Base-by-base conservation (phyloP, 257 asterid genomes). In the Solanum medicagineum region DNA sequence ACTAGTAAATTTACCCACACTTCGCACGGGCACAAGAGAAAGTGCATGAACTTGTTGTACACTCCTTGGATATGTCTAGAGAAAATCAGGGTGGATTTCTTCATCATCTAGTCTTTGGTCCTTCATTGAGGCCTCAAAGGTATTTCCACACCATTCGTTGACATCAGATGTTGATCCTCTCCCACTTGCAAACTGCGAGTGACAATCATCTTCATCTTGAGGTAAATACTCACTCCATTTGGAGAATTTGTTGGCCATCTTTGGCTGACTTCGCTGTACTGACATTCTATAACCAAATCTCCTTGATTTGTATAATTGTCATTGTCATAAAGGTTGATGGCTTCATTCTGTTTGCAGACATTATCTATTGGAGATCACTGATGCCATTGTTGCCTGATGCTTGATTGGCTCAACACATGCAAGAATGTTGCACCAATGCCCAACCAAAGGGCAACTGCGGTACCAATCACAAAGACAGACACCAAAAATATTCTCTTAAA, bases 21-120 rank as follows among this genome's bases (percentile, higher is more conserved):
- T 26, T 26, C 29, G 29, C 29, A 26, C 2, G 29, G 29, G 29
- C 29, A 26, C 29, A 26, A 26, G 29, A 26, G 29, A 26, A 26
- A 26, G 79, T 36, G 79, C 79, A 40, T 8, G 16, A 40, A 40
- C 24, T 26, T 26, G 29, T 54, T 74, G 17, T 81, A 14, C 20
- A 14, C 73, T 19, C 36, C 36, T 36, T n/a, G 0, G 16, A 62
- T 62, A n/a, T 69, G 47, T 55, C 92, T 92, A 95, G 10, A 91
- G 88, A 86, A 94, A 95, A 90, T 94, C 95, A 19, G 97, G 98
- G 85, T 94, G 97, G 84, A 94, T 87, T 79, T 93, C 96, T 71
- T 96, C 97, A 73, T 91, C 94, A 66, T 92, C 94, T 77, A 94
- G 93, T 89, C 24, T 88, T 79, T 91, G 91, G 84, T 87, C 93